Base-by-base conservation (phyloP, 2,329 filamentous ascomycete species). In the Pseudopithomyces chartarum region DNA sequence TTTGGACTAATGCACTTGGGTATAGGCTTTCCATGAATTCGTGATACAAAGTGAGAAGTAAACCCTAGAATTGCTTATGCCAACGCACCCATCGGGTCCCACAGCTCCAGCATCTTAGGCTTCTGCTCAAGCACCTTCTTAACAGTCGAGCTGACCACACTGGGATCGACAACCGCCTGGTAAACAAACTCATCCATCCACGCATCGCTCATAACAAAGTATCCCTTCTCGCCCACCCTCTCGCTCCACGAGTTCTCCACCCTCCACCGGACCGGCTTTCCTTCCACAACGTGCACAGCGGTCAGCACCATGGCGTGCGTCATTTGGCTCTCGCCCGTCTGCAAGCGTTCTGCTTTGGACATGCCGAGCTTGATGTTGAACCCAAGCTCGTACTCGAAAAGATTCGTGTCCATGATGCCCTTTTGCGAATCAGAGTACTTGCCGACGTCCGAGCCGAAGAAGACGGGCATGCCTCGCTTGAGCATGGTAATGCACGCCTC, bases 301-400 rank as follows among this genome's bases (percentile, higher is more conserved):
- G 91, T 96, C 59, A 97, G 77, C 0, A 96, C 91, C 92, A 96
- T 96, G 4, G 92, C 92, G 68, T 96, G 92, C 1, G 92, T 96
- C 92, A 97, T 96, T 49, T 85, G 83, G 38, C 85, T 89, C 77
- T 96, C 92, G 11, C 90, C 87, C 0, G 88, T 88, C 66, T 84
- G 80, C 44, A 97, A 79, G 3, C 92, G 81, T 66, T 91, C 84
- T 0, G 89, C 89, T 77, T 96, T 96, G 67, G 80, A 85, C 84
- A 96, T 83, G 17, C 85, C 86, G 8, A 94, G 82, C 54, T 81
- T 82, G 58, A 92, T 83, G 66, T 92, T 91, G 76, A 96, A 92
- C n/a, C 90, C 92, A 1, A 96, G 84, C 65, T 90, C 85, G 75
- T 94, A 95, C 75, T 95, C 88, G 67, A 89, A 86, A 4, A 96